A percentile compares a stretch with the other conserved stretches of the same genome.
These are phyloP conservation scores for Epithemia pelagica DNA, from an alignment of 108 stramenopile species.

Conservation along the genomic window DNA sequence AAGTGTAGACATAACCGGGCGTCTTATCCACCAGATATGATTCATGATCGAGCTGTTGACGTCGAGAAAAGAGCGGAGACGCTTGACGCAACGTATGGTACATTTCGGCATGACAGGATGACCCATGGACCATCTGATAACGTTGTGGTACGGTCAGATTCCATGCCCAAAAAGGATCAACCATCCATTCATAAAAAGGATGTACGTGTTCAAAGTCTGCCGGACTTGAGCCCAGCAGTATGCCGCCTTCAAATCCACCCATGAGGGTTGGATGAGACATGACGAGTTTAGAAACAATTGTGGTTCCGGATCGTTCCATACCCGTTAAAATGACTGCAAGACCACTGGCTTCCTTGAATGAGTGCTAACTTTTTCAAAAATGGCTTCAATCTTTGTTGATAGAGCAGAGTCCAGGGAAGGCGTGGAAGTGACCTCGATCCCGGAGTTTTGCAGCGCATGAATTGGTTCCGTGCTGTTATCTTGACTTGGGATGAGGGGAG, in stretches of 20 bases:
- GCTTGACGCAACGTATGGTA: neutral
- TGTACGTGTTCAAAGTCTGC: neutral
- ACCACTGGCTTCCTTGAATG: conserved; percentile 6
- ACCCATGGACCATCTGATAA: neutral
- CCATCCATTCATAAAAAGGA: conserved; percentile 10
- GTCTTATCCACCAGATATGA: conserved; percentile 6
- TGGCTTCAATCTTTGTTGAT: no score
- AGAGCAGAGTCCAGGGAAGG: no score
- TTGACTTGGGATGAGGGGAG: no score
- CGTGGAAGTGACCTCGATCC: no score
- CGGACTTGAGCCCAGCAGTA: neutral
- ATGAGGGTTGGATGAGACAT: neutral
- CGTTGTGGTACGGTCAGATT: neutral
- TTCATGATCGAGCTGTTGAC: no score
- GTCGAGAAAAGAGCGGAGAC: conserved; percentile 3
- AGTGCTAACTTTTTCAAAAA: no score
- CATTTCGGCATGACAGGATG: conserved; percentile 5
- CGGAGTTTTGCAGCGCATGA: no score
- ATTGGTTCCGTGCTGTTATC: no score
- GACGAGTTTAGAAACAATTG: conserved; percentile 1
- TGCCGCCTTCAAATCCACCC: conserved; percentile 8
- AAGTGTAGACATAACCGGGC: neutral
- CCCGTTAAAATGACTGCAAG: conserved; percentile 3
- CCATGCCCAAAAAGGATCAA: neutral
- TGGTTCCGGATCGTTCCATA: conserved; percentile 12